Percentiles rank a stretch among this genome's conserved stretches.
phyloP scores from a whole-genome alignment of 441 rosid species.

The Erodium moschatum region DNA sequence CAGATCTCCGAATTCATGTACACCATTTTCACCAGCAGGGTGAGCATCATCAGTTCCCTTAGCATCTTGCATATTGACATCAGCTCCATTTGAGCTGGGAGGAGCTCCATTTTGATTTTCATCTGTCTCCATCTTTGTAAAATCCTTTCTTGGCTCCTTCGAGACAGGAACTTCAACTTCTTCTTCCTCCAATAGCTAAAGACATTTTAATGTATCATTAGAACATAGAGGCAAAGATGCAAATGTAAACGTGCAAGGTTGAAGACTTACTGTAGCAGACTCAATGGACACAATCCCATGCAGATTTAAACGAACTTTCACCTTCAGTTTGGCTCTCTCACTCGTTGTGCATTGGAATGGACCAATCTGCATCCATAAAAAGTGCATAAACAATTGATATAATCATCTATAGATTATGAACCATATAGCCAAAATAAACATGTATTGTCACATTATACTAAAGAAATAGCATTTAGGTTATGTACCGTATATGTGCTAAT shows the following conservation, averaged over 20 bases:
- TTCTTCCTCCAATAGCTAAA: slow-evolving; percentile 83
- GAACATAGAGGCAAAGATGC: not conserved
- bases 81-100: slow-evolving; percentile 47
- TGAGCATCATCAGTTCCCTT: slow-evolving; percentile 42
- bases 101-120: slow-evolving; percentile 36
- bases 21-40: slow-evolving; percentile 59
- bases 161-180: slow-evolving; percentile 72
- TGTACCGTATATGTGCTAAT: slow-evolving; percentile 70
- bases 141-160: slow-evolving; percentile 29
- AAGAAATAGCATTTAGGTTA: not conserved
- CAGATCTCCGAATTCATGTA: slow-evolving; percentile 55
- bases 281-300: slow-evolving; percentile 81
- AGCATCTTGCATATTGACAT: slow-evolving; percentile 71
- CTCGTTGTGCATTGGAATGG: slow-evolving; percentile 72
- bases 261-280: slow-evolving; percentile 64
- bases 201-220: not conserved
- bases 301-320: slow-evolving; percentile 67
- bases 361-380: slow-evolving; percentile 56
- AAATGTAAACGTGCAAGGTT: not conserved
- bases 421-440: not conserved
- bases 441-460: not conserved
- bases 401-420: not conserved
- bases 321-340: slow-evolving; percentile 78
- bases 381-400: slow-evolving; percentile 2
- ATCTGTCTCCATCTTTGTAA: slow-evolving; percentile 70